Conservation (phyloP, 768 basidiomycete genomes). For the Termitomyces sp. region DNA sequence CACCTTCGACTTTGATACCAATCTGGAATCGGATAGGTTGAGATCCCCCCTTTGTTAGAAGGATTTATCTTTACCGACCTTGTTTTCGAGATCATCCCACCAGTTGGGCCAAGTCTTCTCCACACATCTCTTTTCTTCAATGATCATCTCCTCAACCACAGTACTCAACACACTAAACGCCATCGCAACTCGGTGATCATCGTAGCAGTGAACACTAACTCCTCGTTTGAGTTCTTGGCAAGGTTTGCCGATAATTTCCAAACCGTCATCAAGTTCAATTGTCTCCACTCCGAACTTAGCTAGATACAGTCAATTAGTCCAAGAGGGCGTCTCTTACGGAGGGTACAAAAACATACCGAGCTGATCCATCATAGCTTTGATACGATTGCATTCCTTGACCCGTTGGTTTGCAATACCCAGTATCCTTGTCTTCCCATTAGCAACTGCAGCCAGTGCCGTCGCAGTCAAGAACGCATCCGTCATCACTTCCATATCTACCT, state of each 20-base stretch:
- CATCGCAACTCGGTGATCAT: slow-evolving; percentile 99
- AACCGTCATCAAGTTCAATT: slow-evolving; percentile 88
- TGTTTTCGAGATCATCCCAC: slow-evolving; percentile 98
- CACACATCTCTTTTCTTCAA: slow-evolving; percentile 97
- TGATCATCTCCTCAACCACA: slow-evolving; percentile 66
- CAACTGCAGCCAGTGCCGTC: slow-evolving; percentile 85
- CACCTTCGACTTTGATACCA: slow-evolving; percentile 82
- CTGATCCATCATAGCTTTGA: slow-evolving; percentile 94
- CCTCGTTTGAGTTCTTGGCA: slow-evolving; percentile 59
- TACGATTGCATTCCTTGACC: slow-evolving; percentile 98
- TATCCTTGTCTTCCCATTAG: slow-evolving; percentile 72
- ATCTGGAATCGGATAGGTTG: slow-evolving; percentile 49
- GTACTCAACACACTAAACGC: slow-evolving; percentile 89
- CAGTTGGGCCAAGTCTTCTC: slow-evolving; percentile 99
- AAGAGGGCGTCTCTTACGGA: slow-evolving; percentile 1
- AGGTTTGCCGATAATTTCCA: slow-evolving; percentile 83
- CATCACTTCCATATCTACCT: slow-evolving; percentile 99
- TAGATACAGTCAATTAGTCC: slow-evolving; percentile 25
- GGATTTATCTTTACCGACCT: slow-evolving; percentile 45
- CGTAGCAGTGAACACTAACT: slow-evolving; percentile 91
- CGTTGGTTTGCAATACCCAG: slow-evolving; percentile 96
- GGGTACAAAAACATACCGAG: slow-evolving; percentile 56
- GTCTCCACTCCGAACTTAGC: slow-evolving; percentile 95
- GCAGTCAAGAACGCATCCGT: slow-evolving; percentile 99
- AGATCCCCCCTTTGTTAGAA: not conserved